Percentiles rank a stretch among this genome's conserved stretches.
phyloP scores from a whole-genome alignment of 768 basidiomycete species.

The Clavaria fumosa region DNA sequence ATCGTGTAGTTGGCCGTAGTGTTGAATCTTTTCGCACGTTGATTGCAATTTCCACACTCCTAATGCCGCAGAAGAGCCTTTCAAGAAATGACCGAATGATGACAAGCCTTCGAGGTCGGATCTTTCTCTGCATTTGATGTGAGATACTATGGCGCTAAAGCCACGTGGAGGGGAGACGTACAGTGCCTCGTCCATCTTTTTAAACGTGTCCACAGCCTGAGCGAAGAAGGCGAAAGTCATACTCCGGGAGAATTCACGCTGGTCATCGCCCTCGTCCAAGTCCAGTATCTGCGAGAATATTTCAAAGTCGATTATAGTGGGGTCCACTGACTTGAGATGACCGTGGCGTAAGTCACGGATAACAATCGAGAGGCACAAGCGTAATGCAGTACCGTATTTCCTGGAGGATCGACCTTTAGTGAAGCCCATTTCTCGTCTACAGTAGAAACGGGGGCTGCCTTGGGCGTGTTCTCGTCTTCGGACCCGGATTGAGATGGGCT shows the following conservation, averaged over 20 bases:
- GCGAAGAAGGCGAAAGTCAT: slow-evolving; percentile 73
- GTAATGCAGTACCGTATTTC: too few species aligned
- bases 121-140: slow-evolving; percentile 23
- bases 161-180: slow-evolving; percentile 28
- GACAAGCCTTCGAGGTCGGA: slow-evolving; percentile 57
- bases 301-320: too few species aligned
- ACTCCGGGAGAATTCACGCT: slow-evolving; percentile 54
- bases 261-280: slow-evolving; percentile 75
- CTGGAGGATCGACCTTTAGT: too few species aligned
- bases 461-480: too few species aligned
- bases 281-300: slow-evolving; percentile 94
- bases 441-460: too few species aligned
- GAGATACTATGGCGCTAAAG: slow-evolving; percentile 1
- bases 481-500: too few species aligned
- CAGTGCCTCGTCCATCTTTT: slow-evolving; percentile 64
- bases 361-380: too few species aligned
- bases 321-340: too few species aligned
- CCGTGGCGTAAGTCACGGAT: too few species aligned
- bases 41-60: slow-evolving; percentile 70
- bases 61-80: slow-evolving; percentile 91
- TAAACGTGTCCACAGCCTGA: slow-evolving; percentile 67
- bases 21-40: slow-evolving; percentile 84
- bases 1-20: slow-evolving; percentile 45
- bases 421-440: too few species aligned
- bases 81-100: slow-evolving; percentile 82